Evolutionary conservation across 305 asterid genomes (phyloP), one percentile per base, ranked within the genome.

Genomic region (Fraxinus sp.): DNA sequence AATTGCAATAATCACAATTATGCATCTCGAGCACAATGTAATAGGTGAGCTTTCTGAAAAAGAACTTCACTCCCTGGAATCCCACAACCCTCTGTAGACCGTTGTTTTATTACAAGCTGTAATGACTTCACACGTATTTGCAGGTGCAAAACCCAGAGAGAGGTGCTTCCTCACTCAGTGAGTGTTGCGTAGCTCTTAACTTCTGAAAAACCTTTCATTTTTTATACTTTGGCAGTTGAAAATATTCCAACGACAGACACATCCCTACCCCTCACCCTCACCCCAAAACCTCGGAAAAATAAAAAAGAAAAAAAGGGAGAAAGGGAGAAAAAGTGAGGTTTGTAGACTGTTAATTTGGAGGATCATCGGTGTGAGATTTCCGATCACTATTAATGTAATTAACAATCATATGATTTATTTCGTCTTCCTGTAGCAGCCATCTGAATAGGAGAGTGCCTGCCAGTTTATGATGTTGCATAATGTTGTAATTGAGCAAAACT

Each of bases 1-100:
- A 93, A 90, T 81, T 95, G 98, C 88, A 92, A 92, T 84, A 95
- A 93, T 87, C 98, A 95, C 89, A 95, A 95, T 78, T 95, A 95
- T 36, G 97, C 98, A 75, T 95, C 98, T 76, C 92, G 98, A 81
- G 91, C 94, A 64, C 92, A 91, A 68, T 95, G 98, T 87, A 95
- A 95, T 82, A 91, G 97, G 98, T 94, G 79, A 79, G 93, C 74
- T 70, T 57, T 49, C 55, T 22, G 46, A 82, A 32, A 75, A 55
- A 32, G 33, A 49, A 30, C 41, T 78, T 79, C 68, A 37, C 30
- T 52, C 30, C 5, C 74, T 18, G 36, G 81, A 22, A 59, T 24
- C 16, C 41, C 74, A 57, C 3, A 36, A 37, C 64, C 6, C 68
- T 18, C 28, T n/a, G 68, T n/a, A 6, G 11, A n/a, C 43, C 33